Percentiles rank a stretch among this genome's conserved stretches.
Evolutionary conservation across 495 filamentous ascomycete species (phyloP).

Genomic region (Jackrogersella minutella): DNA sequence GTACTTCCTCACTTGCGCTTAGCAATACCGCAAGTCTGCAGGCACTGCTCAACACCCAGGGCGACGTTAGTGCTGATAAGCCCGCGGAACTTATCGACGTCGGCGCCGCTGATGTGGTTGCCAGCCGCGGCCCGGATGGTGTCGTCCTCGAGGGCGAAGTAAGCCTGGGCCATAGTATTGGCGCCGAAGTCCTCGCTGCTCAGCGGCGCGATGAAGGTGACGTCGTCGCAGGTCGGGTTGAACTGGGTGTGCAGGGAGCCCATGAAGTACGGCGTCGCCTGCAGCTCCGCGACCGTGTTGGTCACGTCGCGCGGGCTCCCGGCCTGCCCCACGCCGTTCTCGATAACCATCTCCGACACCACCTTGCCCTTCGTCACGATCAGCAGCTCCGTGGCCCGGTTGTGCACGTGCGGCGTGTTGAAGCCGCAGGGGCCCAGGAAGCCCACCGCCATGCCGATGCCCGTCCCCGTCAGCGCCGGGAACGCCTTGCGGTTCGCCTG

Average conservation of each 20-base stretch:
- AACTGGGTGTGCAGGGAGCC: conserved; percentile 62
- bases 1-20: conserved; percentile 36
- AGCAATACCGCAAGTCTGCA: conserved; percentile 49
- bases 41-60: conserved; percentile 55
- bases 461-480: conserved; percentile 51
- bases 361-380: conserved; percentile 54
- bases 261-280: conserved; percentile 58
- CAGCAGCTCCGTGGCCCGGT: conserved; percentile 53
- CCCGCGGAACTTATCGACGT: conserved; percentile 55
- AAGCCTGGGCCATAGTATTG: conserved; percentile 57
- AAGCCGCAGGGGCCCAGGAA: conserved; percentile 57
- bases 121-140: conserved; percentile 56
- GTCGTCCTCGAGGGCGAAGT: conserved; percentile 55
- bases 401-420: conserved; percentile 59
- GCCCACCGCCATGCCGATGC: conserved; percentile 47
- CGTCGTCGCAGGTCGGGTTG: conserved; percentile 60
- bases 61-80: conserved; percentile 57
- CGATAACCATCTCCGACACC: conserved; percentile 57
- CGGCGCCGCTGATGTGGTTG: conserved; percentile 50
- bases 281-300: conserved; percentile 49
- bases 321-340: conserved; percentile 51
- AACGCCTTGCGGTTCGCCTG: conserved; percentile 51
- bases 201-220: conserved; percentile 59
- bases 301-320: conserved; percentile 40
- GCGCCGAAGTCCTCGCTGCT: conserved; percentile 59